Evolutionary conservation across 768 basidiomycete genomes (phyloP).

Genomic region (Cystofilobasidium bisporidii): DNA sequence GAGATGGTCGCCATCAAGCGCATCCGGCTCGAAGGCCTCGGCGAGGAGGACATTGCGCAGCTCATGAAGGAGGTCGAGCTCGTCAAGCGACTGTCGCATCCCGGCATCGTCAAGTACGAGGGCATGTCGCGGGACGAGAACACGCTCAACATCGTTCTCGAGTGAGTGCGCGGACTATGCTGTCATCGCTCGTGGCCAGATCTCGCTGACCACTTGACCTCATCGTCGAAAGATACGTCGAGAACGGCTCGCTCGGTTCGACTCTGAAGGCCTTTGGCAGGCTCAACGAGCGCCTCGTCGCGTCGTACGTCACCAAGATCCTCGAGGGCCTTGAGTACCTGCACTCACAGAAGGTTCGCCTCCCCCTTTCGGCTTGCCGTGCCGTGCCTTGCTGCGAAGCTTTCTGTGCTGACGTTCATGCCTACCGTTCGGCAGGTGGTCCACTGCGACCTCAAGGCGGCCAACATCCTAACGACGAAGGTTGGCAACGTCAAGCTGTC

Average conservation of each 20-base stretch:
- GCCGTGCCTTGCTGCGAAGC: no score
- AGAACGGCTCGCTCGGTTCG: slow-evolving; percentile 90
- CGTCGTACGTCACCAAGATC: slow-evolving; percentile 90
- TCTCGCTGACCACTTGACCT: neutral
- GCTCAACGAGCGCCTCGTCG: slow-evolving; percentile 82
- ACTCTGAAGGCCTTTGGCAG: slow-evolving; percentile 88
- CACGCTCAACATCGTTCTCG: slow-evolving; percentile 82
- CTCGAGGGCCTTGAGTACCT: slow-evolving; percentile 90
- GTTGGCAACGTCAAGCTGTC: slow-evolving; percentile 93
- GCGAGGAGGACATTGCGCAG: slow-evolving; percentile 79
- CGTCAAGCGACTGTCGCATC: slow-evolving; percentile 80
- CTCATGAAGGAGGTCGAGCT: slow-evolving; percentile 92
- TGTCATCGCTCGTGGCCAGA: neutral
- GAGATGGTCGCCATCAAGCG: slow-evolving; percentile 99
- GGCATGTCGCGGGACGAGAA: slow-evolving; percentile 85
- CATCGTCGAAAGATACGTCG: slow-evolving; percentile 61
- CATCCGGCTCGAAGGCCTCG: slow-evolving; percentile 77
- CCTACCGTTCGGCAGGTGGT: slow-evolving; percentile 54
- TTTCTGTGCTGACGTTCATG: no score
- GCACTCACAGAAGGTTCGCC: slow-evolving; percentile 56
- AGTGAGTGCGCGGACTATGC: slow-evolving; percentile 51
- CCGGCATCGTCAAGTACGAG: slow-evolving; percentile 94
- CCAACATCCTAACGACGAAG: slow-evolving; percentile 98
- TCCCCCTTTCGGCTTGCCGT: no score
- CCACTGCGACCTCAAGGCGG: slow-evolving; percentile 96